phyloP scores from a whole-genome alignment of 768 basidiomycete genomes.

The Leccinum boreale region DNA sequence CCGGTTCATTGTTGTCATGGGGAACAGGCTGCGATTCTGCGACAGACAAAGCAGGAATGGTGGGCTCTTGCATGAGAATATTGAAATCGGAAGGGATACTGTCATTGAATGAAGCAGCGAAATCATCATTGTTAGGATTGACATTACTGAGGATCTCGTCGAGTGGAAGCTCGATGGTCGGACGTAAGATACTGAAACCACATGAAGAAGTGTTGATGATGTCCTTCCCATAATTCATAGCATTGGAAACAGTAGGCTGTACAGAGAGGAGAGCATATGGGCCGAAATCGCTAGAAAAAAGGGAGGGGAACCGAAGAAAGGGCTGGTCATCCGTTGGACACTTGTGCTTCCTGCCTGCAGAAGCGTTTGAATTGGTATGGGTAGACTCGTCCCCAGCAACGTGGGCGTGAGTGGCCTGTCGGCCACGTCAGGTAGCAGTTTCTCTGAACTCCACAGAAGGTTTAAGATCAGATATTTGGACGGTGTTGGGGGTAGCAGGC shows the following conservation, averaged over 20 bases:
- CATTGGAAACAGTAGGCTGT: slow-evolving; percentile 61
- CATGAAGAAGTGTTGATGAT: slow-evolving; percentile 48
- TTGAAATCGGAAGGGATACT: slow-evolving; percentile 18
- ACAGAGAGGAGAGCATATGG: slow-evolving; percentile 72
- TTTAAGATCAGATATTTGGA: slow-evolving; percentile 64
- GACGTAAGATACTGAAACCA: slow-evolving; percentile 61
- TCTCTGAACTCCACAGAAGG: slow-evolving; percentile 68
- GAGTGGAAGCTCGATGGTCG: slow-evolving; percentile 81
- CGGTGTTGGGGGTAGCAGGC: slow-evolving; percentile 42
- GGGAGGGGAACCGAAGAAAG: slow-evolving; percentile 64
- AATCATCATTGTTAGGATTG: slow-evolving; percentile 23
- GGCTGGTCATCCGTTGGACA: slow-evolving; percentile 24
- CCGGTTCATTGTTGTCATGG: slow-evolving; percentile 5
- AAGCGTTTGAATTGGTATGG: too few relatives aligned
- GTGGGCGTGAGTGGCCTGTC: slow-evolving; percentile 32
- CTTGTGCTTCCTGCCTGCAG: slow-evolving; percentile 27
- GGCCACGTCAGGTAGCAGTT: slow-evolving; percentile 35
- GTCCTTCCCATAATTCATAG: slow-evolving; percentile 79
- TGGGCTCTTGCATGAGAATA: slow-evolving; percentile 28
- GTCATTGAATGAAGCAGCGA: slow-evolving; percentile 3
- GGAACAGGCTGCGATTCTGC: slow-evolving; percentile 9
- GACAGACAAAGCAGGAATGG: slow-evolving; percentile 9
- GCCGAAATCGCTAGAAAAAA: slow-evolving; percentile 70
- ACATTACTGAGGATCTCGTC: slow-evolving; percentile 63
- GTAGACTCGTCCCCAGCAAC: too few relatives aligned